Conservation (phyloP, 208 protist species). For the Crithidia mellificae region DNA sequence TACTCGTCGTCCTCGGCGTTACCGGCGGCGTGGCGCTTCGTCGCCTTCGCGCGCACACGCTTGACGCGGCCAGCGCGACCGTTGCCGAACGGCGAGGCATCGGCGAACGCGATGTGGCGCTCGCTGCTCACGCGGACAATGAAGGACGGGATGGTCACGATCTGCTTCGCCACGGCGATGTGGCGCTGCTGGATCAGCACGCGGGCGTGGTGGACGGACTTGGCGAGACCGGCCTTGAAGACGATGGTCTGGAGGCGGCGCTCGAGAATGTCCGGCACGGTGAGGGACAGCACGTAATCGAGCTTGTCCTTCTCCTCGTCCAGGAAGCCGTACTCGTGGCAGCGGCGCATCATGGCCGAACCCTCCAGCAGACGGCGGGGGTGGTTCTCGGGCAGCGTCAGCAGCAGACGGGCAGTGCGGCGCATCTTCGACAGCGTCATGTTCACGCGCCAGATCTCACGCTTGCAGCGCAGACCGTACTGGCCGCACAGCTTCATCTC, state of each 20-base stretch:
- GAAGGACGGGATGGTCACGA: constrained; percentile 99
- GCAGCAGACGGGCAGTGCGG: constrained; percentile 97
- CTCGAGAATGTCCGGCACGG: constrained; percentile 99
- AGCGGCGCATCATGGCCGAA: constrained; percentile 98
- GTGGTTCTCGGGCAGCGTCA: constrained; percentile 99
- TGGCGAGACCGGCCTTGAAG: constrained; percentile 98
- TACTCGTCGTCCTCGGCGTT: constrained; percentile 58
- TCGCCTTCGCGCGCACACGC: constrained; percentile 82
- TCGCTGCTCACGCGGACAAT: constrained; percentile 98
- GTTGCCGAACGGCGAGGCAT: constrained; percentile 95
- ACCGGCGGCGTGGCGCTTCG: constrained; percentile 67
- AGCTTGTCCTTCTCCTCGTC: constrained; percentile 98
- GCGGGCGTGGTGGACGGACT: constrained; percentile 99
- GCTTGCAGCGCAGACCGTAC: constrained; percentile 99
- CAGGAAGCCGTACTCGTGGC: constrained; percentile 98
- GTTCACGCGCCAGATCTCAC: constrained; percentile 99
- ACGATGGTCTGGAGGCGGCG: constrained; percentile 99
- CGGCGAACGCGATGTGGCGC: constrained; percentile 98
- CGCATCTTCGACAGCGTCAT: constrained; percentile 99
- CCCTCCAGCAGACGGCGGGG: constrained; percentile 97
- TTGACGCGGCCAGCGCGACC: constrained; percentile 96
- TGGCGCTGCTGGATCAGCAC: constrained; percentile 99
- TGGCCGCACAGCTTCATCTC: constrained; percentile 99
- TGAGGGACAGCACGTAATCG: constrained; percentile 99
- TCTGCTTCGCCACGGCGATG: constrained; percentile 99